Evolutionary conservation across 1,284 basidiomycete species (phyloP).

Genomic region (Entoloma clypeatum): DNA sequence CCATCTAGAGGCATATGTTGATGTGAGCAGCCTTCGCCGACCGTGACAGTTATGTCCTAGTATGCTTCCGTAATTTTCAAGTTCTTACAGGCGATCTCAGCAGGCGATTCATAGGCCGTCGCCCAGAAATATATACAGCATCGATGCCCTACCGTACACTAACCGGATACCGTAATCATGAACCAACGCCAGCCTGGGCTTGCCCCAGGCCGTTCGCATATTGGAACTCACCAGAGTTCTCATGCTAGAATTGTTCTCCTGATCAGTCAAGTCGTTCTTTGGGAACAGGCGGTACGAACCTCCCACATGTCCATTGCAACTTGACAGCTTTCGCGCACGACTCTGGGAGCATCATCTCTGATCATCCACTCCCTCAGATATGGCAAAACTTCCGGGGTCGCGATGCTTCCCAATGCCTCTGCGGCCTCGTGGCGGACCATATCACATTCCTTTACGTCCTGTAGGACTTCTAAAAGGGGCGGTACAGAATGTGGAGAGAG

Average conservation of each 20-base stretch:
- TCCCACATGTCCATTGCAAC: constrained; percentile 98
- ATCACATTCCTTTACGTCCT: constrained; percentile 75
- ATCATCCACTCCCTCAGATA: constrained; percentile 85
- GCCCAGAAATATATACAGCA: too few species aligned
- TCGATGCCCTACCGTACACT: too few species aligned
- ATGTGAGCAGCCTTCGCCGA: too few species aligned
- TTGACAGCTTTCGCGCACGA: constrained; percentile 95
- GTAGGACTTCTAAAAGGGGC: constrained; percentile 75
- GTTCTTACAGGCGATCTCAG: too few species aligned
- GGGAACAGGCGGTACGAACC: constrained; percentile 42
- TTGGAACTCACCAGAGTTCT: constrained; percentile 89
- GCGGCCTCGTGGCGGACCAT: constrained; percentile 99
- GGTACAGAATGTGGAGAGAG: constrained; percentile 89
- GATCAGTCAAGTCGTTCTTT: constrained; percentile 10
- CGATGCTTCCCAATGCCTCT: constrained; percentile 96
- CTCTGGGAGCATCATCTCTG: constrained; percentile 75
- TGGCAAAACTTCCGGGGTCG: constrained; percentile 86
- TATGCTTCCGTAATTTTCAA: too few species aligned
- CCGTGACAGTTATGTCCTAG: too few species aligned
- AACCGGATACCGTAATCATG: too few species aligned
- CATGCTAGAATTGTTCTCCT: constrained; percentile 59
- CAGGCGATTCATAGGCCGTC: too few species aligned
- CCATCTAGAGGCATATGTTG: constrained; percentile 83
- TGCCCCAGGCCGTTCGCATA: constrained; percentile 50
- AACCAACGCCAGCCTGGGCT: too few species aligned